These are phyloP conservation scores for Alternaria solani DNA, from an alignment of 2,329 filamentous ascomycete species.

Conservation along the genomic window DNA sequence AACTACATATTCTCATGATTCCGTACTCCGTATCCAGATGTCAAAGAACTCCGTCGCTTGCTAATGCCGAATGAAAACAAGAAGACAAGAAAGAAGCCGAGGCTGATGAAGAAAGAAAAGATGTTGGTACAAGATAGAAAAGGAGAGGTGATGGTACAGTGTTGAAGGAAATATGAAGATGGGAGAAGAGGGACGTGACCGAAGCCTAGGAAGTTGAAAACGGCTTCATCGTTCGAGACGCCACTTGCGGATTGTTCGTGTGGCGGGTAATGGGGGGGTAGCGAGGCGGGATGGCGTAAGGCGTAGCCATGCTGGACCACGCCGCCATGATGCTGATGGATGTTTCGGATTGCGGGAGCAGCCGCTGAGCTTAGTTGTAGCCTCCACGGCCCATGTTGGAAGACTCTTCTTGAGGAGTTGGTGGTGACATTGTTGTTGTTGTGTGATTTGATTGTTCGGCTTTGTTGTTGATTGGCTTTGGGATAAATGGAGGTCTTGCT, in stretches of 20 bases:
- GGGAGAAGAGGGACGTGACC: background rate
- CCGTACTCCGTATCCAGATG: conserved; percentile 1
- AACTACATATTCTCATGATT: background rate
- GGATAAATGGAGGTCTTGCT: conserved; percentile 1
- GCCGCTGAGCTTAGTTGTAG: conserved; percentile 41
- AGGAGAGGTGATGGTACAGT: conserved; percentile 12
- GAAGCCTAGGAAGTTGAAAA: background rate
- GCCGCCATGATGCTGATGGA: conserved; percentile 7
- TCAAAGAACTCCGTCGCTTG: conserved; percentile 24
- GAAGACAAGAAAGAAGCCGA: background rate
- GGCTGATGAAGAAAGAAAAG: background rate
- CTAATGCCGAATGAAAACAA: conserved; percentile 15
- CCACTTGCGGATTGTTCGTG: conserved; percentile 38
- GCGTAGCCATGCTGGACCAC: conserved; percentile 8
- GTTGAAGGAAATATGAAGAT: background rate
- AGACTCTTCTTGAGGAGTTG: conserved; percentile 16
- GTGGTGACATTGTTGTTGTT: conserved; percentile 10
- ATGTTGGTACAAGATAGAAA: background rate
- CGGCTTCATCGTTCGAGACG: conserved; percentile 37
- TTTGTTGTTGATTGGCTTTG: conserved; percentile 26
- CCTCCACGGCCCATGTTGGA: conserved; percentile 46
- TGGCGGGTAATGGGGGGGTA: conserved; percentile 15
- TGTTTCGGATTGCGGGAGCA: conserved; percentile 21
- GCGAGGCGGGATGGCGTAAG: conserved; percentile 10
- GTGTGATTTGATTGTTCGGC: conserved; percentile 3